These are phyloP conservation scores for Lodderomyces elongisporus DNA, from an alignment of 1,139 yeast genomes.

Conservation along the genomic window DNA sequence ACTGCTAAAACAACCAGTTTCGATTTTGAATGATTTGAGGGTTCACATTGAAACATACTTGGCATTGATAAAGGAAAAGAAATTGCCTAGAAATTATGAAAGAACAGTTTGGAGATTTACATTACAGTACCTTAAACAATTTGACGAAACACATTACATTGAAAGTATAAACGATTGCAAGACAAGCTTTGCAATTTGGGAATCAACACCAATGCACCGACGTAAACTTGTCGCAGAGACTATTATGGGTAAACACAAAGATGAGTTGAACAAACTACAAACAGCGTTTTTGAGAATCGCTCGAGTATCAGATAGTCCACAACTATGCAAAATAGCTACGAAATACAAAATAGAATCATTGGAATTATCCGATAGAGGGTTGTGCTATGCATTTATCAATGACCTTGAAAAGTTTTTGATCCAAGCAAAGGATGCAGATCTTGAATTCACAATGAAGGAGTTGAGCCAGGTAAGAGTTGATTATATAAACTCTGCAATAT, in stretches of 20 bases:
- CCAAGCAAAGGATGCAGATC: slow-evolving; percentile 4
- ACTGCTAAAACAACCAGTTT: slow-evolving; percentile 28
- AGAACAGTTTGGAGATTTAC: slow-evolving; percentile 40
- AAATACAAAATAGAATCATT: slow-evolving; percentile 24
- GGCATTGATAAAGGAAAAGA: slow-evolving; percentile 22
- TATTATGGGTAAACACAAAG: slow-evolving; percentile 14
- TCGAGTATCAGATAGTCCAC: slow-evolving; percentile 2
- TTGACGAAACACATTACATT: slow-evolving; percentile 24
- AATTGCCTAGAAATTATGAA: slow-evolving; percentile 35
- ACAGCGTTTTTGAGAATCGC: slow-evolving; percentile 19
- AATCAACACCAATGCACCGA: slow-evolving; percentile 22
- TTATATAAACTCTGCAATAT: too few relatives aligned
- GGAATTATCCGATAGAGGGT: slow-evolving; percentile 7
- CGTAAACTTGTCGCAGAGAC: slow-evolving; percentile 14
- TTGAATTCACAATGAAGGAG: neutral
- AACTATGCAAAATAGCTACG: slow-evolving; percentile 27
- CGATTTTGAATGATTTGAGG: slow-evolving; percentile 28
- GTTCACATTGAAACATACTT: slow-evolving; percentile 23
- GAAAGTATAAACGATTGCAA: slow-evolving; percentile 19
- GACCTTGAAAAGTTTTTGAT: slow-evolving; percentile 16
- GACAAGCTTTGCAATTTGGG: slow-evolving; percentile 40
- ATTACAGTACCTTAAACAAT: slow-evolving; percentile 29
- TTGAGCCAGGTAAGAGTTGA: too few relatives aligned
- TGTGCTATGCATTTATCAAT: slow-evolving; percentile 17
- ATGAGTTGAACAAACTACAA: slow-evolving; percentile 22